phyloP scores from a whole-genome alignment of 2,329 filamentous ascomycete species.

The Alternaria incomplexa region DNA sequence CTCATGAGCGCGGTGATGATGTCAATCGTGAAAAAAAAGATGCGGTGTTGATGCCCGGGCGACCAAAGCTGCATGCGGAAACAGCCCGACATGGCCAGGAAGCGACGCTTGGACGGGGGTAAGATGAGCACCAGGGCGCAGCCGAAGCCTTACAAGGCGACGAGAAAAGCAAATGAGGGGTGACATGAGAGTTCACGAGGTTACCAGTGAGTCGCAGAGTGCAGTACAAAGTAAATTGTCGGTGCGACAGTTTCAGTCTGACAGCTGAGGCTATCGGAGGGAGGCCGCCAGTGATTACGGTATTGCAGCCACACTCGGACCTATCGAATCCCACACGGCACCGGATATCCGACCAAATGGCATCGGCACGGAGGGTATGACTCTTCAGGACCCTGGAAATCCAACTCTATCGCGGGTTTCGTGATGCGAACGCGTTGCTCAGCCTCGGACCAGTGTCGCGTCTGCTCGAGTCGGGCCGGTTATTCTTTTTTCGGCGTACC shows the following conservation, averaged over 20 bases:
- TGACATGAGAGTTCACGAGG: not conserved
- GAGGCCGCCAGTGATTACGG: not conserved
- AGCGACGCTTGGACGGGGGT: not conserved
- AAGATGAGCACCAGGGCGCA: not conserved
- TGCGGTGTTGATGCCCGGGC: constrained; percentile 9
- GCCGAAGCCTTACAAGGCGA: constrained; percentile 3
- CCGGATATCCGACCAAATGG: not conserved
- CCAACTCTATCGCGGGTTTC: constrained; percentile 14
- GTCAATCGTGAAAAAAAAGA: constrained; percentile 4
- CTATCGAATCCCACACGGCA: not conserved
- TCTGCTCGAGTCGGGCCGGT: constrained; percentile 24
- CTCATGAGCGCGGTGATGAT: not conserved
- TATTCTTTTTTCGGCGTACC: constrained; percentile 3
- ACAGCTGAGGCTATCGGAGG: not conserved
- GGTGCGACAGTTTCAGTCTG: not conserved
- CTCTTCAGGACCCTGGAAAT: not conserved
- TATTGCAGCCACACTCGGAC: not conserved
- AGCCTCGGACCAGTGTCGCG: constrained; percentile 19
- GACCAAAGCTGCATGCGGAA: constrained; percentile 7
- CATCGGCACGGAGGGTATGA: constrained; percentile 1
- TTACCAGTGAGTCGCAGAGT: not conserved
- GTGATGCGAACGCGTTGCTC: constrained; percentile 13
- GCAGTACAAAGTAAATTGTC: not conserved
- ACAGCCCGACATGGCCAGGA: not conserved
- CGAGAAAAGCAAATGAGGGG: constrained; percentile 8